phyloP scores from a whole-genome alignment of 352 stramenopile genomes.

The Aphanomyces cochlioides region DNA sequence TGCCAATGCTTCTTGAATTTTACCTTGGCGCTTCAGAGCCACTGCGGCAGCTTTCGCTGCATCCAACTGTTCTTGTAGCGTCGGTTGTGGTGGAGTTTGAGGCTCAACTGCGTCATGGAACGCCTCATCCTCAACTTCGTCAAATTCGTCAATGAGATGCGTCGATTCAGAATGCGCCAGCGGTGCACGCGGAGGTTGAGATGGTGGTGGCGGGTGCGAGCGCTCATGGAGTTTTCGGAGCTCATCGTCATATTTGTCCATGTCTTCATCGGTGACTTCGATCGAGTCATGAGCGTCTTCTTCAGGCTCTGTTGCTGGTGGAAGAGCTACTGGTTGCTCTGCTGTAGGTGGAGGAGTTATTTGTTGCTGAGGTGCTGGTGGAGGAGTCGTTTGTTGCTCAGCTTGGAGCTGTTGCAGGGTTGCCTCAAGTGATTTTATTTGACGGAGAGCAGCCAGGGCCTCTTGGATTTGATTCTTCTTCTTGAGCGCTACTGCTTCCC shows the following conservation, averaged over 20 bases:
- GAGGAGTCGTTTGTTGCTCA: too few relatives aligned
- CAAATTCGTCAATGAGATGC: conserved; percentile 22
- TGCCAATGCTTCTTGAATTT: conserved; percentile 51
- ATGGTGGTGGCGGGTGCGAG: background rate
- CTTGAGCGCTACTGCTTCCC: conserved; percentile 53
- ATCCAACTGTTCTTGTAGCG: conserved; percentile 47
- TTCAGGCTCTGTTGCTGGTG: conserved; percentile 19
- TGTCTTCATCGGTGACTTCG: conserved; percentile 74
- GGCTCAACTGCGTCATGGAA: background rate
- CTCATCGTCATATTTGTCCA: conserved; percentile 65
- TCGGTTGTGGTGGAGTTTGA: background rate
- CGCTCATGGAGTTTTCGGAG: conserved; percentile 40
- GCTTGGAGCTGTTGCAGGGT: too few relatives aligned
- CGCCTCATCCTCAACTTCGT: conserved; percentile 4
- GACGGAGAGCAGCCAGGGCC: conserved; percentile 52
- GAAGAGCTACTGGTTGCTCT: too few relatives aligned
- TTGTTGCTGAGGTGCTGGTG: too few relatives aligned
- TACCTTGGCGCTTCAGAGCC: conserved; percentile 49
- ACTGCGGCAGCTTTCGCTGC: conserved; percentile 48
- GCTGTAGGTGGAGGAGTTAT: too few relatives aligned
- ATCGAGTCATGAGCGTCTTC: conserved; percentile 39
- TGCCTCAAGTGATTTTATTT: conserved; percentile 37
- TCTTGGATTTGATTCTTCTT: conserved; percentile 48
- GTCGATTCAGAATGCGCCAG: background rate
- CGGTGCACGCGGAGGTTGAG: background rate